Base-by-base conservation (phyloP, 495 filamentous ascomycete genomes). In the Jackrogersella minutella region DNA sequence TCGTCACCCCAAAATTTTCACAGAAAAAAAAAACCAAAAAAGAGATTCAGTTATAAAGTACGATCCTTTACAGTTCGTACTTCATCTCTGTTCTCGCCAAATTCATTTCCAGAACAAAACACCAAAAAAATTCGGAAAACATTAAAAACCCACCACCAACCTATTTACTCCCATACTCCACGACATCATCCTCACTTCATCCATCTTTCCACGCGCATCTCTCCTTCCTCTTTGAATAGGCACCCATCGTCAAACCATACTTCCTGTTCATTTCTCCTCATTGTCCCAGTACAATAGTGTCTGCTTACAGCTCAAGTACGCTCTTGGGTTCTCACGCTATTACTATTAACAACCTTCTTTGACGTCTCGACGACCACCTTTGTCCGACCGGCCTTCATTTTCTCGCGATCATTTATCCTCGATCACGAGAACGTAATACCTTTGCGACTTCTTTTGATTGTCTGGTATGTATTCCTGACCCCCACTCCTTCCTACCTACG, bases 101-200 rank as follows among this genome's bases (percentile, higher is more conserved):
- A 79, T 76, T 76, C 75, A 74, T 73, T 64, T 75, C 19, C 8
- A 75, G 75, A 76, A 21, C 78, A 80, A 73, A 71, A 71, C 76
- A 74, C 69, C 84, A 84, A 85, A 85, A 85, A 85, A 84, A 67
- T 81, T 82, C 79, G 83, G 82, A 75, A 75, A 73, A 75, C 47
- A 71, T 16, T 66, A 70, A 77, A 73, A 73, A 58, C 21, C 60
- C 70, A 33, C 43, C 47, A 14, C 8, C 46, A 64, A 66, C 64
- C 72, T 69, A 64, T 66, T 65, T 61, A 68, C 64, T n/a, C n/a
- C n/a, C 28, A 47, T 21, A 21, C 5, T n/a, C n/a, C n/a, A n/a
- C 49, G 31, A 53, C 56, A 56, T 57, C 62, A 55, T 64, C 24
- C 60, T 49, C 64, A 59, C 52, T 59, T 66, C 43, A 46, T 51